A percentile compares a stretch with the other conserved stretches of the same genome.
phyloP scores from a whole-genome alignment of 352 stramenopile species.

The Pythium phragmiticola region DNA sequence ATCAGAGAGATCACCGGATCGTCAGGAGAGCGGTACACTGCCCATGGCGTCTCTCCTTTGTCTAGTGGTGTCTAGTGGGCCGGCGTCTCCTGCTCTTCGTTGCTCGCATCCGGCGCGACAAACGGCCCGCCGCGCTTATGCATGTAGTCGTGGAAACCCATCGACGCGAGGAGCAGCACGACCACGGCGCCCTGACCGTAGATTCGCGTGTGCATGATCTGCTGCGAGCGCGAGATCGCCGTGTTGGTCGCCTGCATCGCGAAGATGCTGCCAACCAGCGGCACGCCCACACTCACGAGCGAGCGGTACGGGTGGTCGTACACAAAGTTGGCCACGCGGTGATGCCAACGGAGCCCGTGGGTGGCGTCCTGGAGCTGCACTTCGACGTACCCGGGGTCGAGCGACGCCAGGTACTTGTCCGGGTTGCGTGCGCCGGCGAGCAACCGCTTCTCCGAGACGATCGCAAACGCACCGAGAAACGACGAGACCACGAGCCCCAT shows the following conservation, averaged over 20 bases:
- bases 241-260: constrained; percentile 66
- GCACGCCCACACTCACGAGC: constrained; percentile 48
- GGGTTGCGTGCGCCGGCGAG: constrained; percentile 68
- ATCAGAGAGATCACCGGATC: too few relatives aligned
- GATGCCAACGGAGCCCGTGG: constrained; percentile 32
- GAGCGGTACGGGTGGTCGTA: constrained; percentile 81
- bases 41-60: not conserved
- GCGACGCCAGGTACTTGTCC: constrained; percentile 59
- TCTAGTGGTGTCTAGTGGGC: not conserved
- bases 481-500: constrained; percentile 63
- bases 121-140: constrained; percentile 37
- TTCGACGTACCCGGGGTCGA: constrained; percentile 48
- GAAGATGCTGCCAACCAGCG: constrained; percentile 74
- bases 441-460: constrained; percentile 64
- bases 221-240: constrained; percentile 66
- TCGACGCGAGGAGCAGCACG: constrained; percentile 68
- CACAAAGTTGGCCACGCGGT: constrained; percentile 68
- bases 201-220: constrained; percentile 88
- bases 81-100: not conserved
- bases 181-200: constrained; percentile 76
- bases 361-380: constrained; percentile 27
- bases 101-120: not conserved
- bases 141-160: constrained; percentile 88
- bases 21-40: too few relatives aligned
- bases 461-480: constrained; percentile 60